Evolutionary conservation across 495 filamentous ascomycete genomes (phyloP).

Genomic region (Talaromyces ruber): DNA sequence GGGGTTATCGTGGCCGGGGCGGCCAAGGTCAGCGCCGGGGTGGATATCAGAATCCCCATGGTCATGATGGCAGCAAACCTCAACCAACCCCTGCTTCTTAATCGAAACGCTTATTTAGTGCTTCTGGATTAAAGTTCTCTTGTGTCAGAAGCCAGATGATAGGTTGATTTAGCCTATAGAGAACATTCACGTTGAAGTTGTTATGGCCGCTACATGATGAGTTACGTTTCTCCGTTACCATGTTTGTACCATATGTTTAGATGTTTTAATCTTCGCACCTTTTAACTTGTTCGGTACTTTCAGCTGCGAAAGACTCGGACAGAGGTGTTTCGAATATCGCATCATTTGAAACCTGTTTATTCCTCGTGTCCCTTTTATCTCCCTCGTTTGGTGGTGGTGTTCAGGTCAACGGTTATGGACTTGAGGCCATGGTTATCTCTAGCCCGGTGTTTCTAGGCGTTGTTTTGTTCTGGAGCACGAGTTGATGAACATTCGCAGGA

Average conservation of each 20-base stretch:
- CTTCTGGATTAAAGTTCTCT: background rate
- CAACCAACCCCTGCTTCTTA: constrained; percentile 25
- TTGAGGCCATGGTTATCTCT: background rate
- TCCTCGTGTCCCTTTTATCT: background rate
- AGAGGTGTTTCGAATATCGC: background rate
- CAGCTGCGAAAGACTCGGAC: background rate
- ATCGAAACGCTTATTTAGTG: background rate
- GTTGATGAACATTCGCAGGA: background rate
- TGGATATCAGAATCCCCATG: constrained; percentile 20
- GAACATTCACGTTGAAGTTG: constrained; percentile 2
- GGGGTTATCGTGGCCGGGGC: constrained; percentile 36
- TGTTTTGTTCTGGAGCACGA: background rate
- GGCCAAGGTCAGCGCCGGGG: constrained; percentile 31
- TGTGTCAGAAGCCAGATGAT: background rate
- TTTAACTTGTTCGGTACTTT: background rate
- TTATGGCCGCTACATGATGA: constrained; percentile 2
- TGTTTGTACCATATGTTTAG: constrained; percentile 6
- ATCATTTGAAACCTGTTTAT: background rate
- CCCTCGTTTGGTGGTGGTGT: constrained; percentile 1
- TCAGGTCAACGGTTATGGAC: background rate
- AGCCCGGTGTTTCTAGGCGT: constrained; percentile 3
- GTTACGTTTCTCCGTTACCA: background rate
- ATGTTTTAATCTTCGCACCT: background rate
- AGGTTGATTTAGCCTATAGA: background rate
- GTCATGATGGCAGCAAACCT: constrained; percentile 22